Conservation (phyloP, 2,329 filamentous ascomycete genomes). For the Cladobotryum protrusum region DNA sequence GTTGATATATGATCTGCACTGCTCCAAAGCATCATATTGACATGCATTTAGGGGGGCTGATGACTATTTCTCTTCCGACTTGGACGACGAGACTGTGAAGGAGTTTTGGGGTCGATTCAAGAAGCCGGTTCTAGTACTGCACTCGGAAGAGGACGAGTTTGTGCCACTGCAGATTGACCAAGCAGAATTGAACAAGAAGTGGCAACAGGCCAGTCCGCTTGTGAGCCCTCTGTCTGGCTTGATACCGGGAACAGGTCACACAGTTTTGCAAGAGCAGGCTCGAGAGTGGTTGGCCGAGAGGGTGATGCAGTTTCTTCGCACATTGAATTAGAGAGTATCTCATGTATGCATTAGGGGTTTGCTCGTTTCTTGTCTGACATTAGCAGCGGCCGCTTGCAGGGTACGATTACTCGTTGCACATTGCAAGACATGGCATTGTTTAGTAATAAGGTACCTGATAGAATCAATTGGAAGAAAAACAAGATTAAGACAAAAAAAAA, state of each 20-base stretch:
- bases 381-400: too few relatives aligned
- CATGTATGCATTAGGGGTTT: background rate
- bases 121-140: constrained; percentile 57
- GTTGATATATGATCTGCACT: constrained; percentile 17
- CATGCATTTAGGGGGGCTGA: constrained; percentile 56
- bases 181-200: constrained; percentile 49
- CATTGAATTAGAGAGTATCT: background rate
- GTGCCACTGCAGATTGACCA: constrained; percentile 55
- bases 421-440: too few relatives aligned
- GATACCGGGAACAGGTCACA: constrained; percentile 48
- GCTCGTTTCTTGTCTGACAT: background rate
- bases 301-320: constrained; percentile 40
- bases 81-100: constrained; percentile 50
- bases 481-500: too few relatives aligned
- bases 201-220: constrained; percentile 41
- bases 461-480: too few relatives aligned
- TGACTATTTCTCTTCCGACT: constrained; percentile 80
- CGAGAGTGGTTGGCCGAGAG: constrained; percentile 44
- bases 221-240: constrained; percentile 46
- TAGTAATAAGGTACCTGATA: too few relatives aligned
- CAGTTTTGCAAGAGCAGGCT: constrained; percentile 39
- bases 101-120: constrained; percentile 60
- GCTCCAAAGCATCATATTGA: background rate
- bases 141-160: constrained; percentile 60
- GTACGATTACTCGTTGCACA: too few relatives aligned